Conservation (phyloP, 1,284 basidiomycete genomes). For the Sphaerobolus stellatus region DNA sequence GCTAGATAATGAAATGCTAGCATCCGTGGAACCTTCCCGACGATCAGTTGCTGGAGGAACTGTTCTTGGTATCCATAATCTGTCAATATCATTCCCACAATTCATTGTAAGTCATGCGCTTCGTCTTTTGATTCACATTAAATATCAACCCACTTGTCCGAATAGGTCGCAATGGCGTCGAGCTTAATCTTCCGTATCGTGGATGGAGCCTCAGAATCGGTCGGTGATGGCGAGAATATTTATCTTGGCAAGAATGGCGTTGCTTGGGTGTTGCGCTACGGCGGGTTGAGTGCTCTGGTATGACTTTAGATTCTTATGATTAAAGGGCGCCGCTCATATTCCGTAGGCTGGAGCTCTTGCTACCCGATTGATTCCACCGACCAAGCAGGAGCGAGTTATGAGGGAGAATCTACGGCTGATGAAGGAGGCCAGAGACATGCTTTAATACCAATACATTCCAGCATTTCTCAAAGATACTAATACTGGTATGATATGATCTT, state of each 20-base stretch:
- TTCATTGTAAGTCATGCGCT: slow-evolving; percentile 66
- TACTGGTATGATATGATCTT: not conserved
- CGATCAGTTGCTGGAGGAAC: slow-evolving; percentile 82
- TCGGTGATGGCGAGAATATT: slow-evolving; percentile 45
- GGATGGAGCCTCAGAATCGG: slow-evolving; percentile 47
- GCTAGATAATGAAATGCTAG: slow-evolving; percentile 37
- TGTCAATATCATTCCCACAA: slow-evolving; percentile 91
- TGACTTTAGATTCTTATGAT: slow-evolving; percentile 25
- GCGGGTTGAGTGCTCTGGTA: slow-evolving; percentile 78
- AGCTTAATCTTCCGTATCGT: slow-evolving; percentile 85
- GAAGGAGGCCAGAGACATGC: slow-evolving; percentile 54
- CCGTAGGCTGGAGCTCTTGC: slow-evolving; percentile 62
- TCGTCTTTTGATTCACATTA: not conserved
- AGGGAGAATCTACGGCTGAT: slow-evolving; percentile 77
- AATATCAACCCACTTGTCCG: not conserved
- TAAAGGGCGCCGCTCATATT: slow-evolving; percentile 1
- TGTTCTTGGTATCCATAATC: slow-evolving; percentile 92
- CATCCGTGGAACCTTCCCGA: slow-evolving; percentile 33
- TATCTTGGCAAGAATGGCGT: slow-evolving; percentile 84
- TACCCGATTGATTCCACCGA: slow-evolving; percentile 80
- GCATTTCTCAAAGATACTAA: not conserved
- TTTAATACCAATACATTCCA: not conserved
- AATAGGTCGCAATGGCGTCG: slow-evolving; percentile 83
- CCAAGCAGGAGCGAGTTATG: slow-evolving; percentile 87
- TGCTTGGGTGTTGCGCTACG: slow-evolving; percentile 92